Evolutionary conservation across 169 alveolate species (phyloP), one percentile per base, ranked within the genome.

Genomic region (Plasmodium vivax): DNA sequence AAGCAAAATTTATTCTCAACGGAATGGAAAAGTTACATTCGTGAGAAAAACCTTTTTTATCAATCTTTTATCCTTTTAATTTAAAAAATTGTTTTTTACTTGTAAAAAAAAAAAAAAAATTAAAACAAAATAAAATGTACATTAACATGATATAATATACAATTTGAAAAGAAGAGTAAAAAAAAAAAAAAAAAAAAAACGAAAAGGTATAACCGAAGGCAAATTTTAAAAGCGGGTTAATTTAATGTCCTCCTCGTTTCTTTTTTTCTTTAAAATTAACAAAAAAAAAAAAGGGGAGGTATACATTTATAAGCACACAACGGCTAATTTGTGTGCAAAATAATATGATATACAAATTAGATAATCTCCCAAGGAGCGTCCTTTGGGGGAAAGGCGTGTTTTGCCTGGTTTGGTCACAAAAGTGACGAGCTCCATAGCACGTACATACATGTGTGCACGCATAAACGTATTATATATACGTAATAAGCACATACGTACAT

Each of bases 211-310:
- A 68, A 68, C 14, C 77, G 27, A 23, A 23, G 9, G n/a, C 32
- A 68, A 68, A 68, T 19, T 68, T 68, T 27, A 68, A 68, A 68
- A 1, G 38, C 77, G 77, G 41, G 77, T 77, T 77, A 77, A 77
- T 38, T 38, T 38, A 77, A 77, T 77, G 43, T 38, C 30, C 77
- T 30, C 8, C 43, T 58, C 90, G 19, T 82, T 82, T 82, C 85
- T 43, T 43, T 34, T 82, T 82, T 82, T 12, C 62, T 82, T 82
- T 34, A 45, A 82, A 82, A n/a, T 12, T 23, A 82, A 82, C 27
- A 43, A 82, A 80, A 41, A 68, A 68, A 68, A 68, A 19, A 68
- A 23, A 62, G 23, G 16, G 16, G 36, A 68, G 41, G 43, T 68
- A 68, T 30, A 68, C 32, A 19, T 16, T 68, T 68, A 68, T 68